A percentile compares a stretch with the other conserved stretches of the same genome.
phyloP scores from a whole-genome alignment of 2,329 filamentous ascomycete genomes.

The Colletotrichum sp. region DNA sequence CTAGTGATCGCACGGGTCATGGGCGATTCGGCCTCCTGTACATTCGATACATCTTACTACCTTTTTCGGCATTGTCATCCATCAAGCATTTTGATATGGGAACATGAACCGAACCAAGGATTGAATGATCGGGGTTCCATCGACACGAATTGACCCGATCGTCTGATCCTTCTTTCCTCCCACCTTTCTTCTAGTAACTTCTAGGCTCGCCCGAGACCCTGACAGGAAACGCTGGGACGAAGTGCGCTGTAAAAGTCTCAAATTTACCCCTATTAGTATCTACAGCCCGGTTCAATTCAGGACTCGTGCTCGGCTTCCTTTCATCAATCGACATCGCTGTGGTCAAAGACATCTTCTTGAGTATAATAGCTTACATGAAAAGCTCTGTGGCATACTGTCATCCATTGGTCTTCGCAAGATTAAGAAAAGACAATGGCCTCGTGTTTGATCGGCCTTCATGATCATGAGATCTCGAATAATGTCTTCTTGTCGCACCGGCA shows the following conservation, averaged over 20 bases:
- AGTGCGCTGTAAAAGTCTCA: fast-evolving
- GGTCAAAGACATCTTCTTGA: background rate
- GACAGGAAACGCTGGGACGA: background rate
- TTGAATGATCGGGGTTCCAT: background rate
- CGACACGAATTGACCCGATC: background rate
- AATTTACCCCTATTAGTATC: background rate
- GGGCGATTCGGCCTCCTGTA: background rate
- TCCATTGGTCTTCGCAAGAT: background rate
- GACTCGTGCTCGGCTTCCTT: background rate
- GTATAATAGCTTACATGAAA: background rate
- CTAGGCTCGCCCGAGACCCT: background rate
- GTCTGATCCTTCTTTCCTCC: background rate
- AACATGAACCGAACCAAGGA: background rate
- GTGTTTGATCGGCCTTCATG: background rate
- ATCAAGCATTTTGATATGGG: background rate
- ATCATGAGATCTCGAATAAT: background rate
- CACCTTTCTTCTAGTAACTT: background rate
- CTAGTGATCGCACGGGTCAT: background rate
- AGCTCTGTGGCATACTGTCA: background rate
- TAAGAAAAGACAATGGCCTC: background rate
- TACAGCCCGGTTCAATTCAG: background rate
- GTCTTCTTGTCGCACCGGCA: fast-evolving
- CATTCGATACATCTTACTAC: fast-evolving
- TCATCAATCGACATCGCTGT: background rate
- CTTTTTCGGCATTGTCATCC: fast-evolving